A percentile compares a stretch with the other conserved stretches of the same genome.
phyloP scores from a whole-genome alignment of 164 flowering plant species.

The Stephania japonica region DNA sequence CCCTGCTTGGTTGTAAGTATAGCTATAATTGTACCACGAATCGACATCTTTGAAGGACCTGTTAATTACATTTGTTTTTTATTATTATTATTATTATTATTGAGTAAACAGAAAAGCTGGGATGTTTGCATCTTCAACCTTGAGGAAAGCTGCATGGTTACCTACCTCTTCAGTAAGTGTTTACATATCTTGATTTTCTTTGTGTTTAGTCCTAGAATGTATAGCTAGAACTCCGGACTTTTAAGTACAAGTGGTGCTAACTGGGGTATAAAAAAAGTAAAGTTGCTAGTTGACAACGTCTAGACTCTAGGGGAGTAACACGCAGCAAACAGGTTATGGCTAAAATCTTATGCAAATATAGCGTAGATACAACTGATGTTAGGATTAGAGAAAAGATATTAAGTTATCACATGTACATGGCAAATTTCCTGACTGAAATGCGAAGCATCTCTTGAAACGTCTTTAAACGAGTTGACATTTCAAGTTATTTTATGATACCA shows the following conservation, averaged over 20 bases:
- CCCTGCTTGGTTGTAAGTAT: conserved; percentile 89
- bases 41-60: not conserved
- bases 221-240: not conserved
- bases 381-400: not conserved
- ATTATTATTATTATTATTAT: conserved; percentile 3
- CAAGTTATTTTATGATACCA: too few relatives aligned
- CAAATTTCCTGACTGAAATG: too few relatives aligned
- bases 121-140: conserved; percentile 21
- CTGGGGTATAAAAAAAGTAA: too few relatives aligned
- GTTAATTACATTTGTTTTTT: not conserved
- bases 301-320: not conserved
- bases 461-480: too few relatives aligned
- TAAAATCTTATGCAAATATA: too few relatives aligned
- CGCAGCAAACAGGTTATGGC: not conserved
- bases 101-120: conserved; percentile 33
- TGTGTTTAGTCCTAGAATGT: not conserved
- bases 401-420: too few relatives aligned
- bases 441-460: too few relatives aligned
- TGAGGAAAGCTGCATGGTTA: conserved; percentile 79
- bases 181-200: not conserved
- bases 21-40: conserved; percentile 1
- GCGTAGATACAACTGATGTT: not conserved
- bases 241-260: too few relatives aligned
- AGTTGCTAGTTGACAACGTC: too few relatives aligned
- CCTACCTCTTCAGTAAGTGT: conserved; percentile 58